A percentile compares a stretch with the other conserved stretches of the same genome.
Evolutionary conservation across 2,329 filamentous ascomycete species (phyloP).

Genomic region (Fusarium austroafricanum): DNA sequence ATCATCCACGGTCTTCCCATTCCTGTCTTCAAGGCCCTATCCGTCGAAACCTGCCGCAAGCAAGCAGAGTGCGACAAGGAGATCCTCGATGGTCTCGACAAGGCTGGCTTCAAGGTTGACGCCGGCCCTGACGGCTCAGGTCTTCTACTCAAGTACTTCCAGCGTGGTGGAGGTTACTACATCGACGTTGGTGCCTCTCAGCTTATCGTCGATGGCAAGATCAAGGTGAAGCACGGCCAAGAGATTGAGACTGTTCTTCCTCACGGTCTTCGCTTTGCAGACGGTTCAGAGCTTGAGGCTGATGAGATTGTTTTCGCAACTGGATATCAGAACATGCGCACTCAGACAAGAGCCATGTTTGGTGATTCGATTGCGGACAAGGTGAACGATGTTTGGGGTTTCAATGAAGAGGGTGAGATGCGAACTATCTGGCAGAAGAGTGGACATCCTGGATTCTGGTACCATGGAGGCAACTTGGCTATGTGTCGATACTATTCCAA

Average conservation of each 20-base stretch:
- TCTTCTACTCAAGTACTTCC: conserved; percentile 71
- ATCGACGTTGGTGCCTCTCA: conserved; percentile 74
- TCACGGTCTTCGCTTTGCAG: conserved; percentile 59
- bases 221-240: conserved; percentile 70
- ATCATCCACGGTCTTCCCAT: conserved; percentile 67
- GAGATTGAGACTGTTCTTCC: conserved; percentile 64
- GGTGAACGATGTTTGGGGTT: conserved; percentile 71
- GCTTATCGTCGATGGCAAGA: conserved; percentile 72
- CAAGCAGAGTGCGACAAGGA: conserved; percentile 54
- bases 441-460: conserved; percentile 74
- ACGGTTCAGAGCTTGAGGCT: conserved; percentile 67
- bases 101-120: conserved; percentile 71
- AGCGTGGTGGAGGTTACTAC: conserved; percentile 76
- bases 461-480: conserved; percentile 73
- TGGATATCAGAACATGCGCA: conserved; percentile 76
- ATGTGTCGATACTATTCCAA: conserved; percentile 71
- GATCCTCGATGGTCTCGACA: conserved; percentile 58
- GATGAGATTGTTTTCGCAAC: conserved; percentile 74
- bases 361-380: conserved; percentile 70
- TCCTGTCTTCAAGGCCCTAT: conserved; percentile 69
- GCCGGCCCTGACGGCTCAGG: conserved; percentile 67
- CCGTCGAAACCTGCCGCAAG: conserved; percentile 56
- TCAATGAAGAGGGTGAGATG: conserved; percentile 68
- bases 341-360: conserved; percentile 69
- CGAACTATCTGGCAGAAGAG: conserved; percentile 68